Evolutionary conservation across 176 grass and related monocot genomes (phyloP).

Genomic region (Oryza nivara): DNA sequence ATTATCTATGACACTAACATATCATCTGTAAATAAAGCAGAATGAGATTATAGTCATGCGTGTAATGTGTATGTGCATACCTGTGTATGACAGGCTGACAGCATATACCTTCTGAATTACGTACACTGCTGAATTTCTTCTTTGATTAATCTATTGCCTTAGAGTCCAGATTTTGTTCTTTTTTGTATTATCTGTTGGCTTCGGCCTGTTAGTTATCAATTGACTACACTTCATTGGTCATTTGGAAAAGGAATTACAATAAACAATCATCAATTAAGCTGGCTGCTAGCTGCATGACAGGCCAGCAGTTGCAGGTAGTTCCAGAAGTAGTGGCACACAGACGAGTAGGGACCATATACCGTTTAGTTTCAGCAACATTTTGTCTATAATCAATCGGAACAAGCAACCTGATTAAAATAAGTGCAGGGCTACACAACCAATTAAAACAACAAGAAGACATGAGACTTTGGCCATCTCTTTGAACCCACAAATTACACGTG

Average conservation of each 20-base stretch:
- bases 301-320: neutral
- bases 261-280: neutral
- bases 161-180: neutral
- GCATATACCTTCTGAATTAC: neutral
- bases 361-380: neutral
- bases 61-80: neutral
- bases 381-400: neutral
- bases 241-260: neutral
- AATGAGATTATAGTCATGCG: neutral
- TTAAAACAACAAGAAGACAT: neutral
- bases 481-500: neutral
- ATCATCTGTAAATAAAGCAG: neutral
- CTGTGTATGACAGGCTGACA: neutral
- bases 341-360: neutral
- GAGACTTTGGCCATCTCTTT: neutral
- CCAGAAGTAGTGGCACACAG: conserved; percentile 13
- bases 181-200: neutral
- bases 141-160: neutral
- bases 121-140: neutral
- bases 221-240: neutral
- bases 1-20: neutral
- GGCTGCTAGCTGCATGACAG: conserved; percentile 24
- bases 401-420: conserved; percentile 13
- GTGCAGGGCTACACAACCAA: neutral
- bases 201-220: neutral